A percentile compares a stretch with the other conserved stretches of the same genome.
These are phyloP conservation scores for Selaginella moellendorffii DNA, from an alignment of 75 land plant genomes.

Conservation along the genomic window DNA sequence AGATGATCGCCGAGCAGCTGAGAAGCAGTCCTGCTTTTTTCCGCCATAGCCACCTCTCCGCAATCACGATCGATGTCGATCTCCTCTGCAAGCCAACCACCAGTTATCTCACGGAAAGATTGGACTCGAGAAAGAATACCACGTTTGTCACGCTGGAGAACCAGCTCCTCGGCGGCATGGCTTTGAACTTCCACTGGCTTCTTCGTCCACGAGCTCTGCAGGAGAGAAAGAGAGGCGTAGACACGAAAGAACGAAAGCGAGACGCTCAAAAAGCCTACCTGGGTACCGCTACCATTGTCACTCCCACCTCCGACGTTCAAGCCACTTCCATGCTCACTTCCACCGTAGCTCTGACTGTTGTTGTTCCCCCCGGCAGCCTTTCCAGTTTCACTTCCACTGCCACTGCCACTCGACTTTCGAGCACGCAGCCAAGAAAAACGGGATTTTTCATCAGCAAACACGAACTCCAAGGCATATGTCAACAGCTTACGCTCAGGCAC, in stretches of 20 bases:
- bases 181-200: constrained; percentile 50
- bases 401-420: constrained; percentile 93
- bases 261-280: constrained; percentile 27
- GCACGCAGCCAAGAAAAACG: neutral
- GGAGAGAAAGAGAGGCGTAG: no score
- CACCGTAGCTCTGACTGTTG: constrained; percentile 39
- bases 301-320: constrained; percentile 64
- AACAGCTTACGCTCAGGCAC: constrained; percentile 77
- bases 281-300: constrained; percentile 88
- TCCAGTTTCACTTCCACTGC: constrained; percentile 26
- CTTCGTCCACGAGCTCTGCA: constrained; percentile 75
- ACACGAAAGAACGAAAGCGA: no score
- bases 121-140: no score
- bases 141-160: no score
- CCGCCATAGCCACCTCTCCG: no score
- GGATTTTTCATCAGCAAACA: neutral
- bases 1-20: no score
- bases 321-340: constrained; percentile 47
- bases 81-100: no score
- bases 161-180: no score
- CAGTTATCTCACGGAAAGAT: no score
- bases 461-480: no score
- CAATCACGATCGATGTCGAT: no score
- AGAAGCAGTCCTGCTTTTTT: neutral
- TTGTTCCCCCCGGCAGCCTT: constrained; percentile 18